Evolutionary conservation across 1,139 yeast genomes (phyloP).

Genomic region (Sugiyamaella japonica): DNA sequence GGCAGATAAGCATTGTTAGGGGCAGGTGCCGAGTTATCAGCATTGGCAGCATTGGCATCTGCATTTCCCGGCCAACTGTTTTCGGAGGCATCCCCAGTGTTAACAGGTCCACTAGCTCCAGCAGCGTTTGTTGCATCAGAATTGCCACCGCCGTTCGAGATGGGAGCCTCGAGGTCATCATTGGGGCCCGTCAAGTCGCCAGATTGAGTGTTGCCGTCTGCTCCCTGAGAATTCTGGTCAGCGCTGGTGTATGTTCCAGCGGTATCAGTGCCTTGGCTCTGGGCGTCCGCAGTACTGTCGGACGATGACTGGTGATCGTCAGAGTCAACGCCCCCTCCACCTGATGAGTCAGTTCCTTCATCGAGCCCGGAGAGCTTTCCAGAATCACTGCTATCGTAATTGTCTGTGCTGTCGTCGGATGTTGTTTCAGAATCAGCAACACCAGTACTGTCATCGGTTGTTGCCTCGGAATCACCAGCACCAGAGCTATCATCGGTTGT

Average conservation of each 20-base stretch:
- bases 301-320: not conserved
- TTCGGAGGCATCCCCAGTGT: not conserved
- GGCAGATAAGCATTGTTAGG: not conserved
- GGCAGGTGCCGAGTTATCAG: not conserved
- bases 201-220: not conserved
- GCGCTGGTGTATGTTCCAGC: not conserved
- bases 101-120: not conserved
- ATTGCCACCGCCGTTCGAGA: not conserved
- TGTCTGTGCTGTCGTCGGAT: slow-evolving; percentile 8
- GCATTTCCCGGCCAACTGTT: not conserved
- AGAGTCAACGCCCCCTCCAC: not conserved
- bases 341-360: not conserved
- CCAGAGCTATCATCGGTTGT: too few relatives aligned
- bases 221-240: not conserved
- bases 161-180: not conserved
- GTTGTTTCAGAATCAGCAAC: not conserved
- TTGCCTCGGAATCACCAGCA: not conserved
- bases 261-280: not conserved
- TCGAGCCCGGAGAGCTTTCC: not conserved
- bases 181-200: not conserved
- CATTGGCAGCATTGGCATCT: not conserved
- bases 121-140: not conserved
- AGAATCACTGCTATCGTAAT: not conserved
- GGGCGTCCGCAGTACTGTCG: not conserved
- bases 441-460: slow-evolving; percentile 3